Conservation (phyloP, 2,329 filamentous ascomycete genomes). For the Beauveria sp. region DNA sequence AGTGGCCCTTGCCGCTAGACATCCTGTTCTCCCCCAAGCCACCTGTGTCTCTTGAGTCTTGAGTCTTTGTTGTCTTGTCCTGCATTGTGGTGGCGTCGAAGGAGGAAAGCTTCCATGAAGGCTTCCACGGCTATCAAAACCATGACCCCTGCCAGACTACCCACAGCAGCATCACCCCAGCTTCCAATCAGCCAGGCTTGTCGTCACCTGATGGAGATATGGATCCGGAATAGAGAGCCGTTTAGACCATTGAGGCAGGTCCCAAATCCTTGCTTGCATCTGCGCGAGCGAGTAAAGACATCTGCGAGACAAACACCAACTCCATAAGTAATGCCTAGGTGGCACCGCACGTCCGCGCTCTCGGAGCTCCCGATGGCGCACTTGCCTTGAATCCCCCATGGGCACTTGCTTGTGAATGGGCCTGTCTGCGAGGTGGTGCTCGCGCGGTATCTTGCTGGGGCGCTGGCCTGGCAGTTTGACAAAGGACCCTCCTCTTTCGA, state of each 20-base stretch:
- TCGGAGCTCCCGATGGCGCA: conserved; percentile 7
- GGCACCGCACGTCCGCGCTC: background rate
- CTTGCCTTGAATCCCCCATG: background rate
- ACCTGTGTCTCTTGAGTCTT: background rate
- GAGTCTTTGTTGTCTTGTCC: background rate
- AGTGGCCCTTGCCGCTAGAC: background rate
- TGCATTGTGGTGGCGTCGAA: background rate
- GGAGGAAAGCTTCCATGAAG: conserved; percentile 10
- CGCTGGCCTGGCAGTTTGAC: background rate
- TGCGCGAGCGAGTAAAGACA: background rate
- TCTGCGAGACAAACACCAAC: background rate
- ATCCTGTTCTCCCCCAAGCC: background rate
- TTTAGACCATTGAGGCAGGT: background rate
- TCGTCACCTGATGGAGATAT: conserved; percentile 7
- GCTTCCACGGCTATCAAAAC: background rate
- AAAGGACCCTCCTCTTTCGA: background rate
- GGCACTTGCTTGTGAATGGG: background rate
- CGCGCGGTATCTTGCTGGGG: background rate
- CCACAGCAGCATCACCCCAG: background rate
- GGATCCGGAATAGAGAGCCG: conserved; percentile 3
- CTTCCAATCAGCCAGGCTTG: background rate
- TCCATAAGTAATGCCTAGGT: background rate
- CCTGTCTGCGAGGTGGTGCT: background rate
- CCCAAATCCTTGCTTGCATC: background rate
- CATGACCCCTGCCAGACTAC: background rate